Evolutionary conservation across 371 early-diverging fungal species (phyloP), one percentile per base, ranked within the genome.

Genomic region (Syncephalastrum monosporum): DNA sequence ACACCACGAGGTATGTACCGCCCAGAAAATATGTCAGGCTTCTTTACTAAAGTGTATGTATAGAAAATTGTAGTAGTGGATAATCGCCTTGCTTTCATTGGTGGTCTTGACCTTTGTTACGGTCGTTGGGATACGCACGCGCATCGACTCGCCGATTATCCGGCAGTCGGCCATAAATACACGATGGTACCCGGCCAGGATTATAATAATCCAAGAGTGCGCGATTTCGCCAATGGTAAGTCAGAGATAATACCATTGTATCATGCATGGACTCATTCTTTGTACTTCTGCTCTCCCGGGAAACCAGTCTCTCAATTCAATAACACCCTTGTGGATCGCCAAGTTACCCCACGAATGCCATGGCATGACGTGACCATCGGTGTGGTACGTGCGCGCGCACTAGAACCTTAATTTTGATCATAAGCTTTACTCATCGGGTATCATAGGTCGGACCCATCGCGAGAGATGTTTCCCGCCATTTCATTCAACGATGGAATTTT

Each of bases 301-400:
- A 10, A 12, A 33, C 1, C 5, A 33, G 38, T 33, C 5, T 33
- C 38, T 10, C 38, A 33, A 10, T 33, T 33, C 10, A 70, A 81
- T 21, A 72, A 64, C 42, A 73, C 81, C 1, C 55, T 90, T 13
- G 79, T 92, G 1, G 84, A 90, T 50, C 75, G 85, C 42, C 58
- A 65, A 49, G 60, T 55, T 14, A 82, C 73, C 2, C 83, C 93
- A 8, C 82, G 97, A 50, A 92, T 97, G 95, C 95, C 96, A 19
- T 97, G 97, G 97, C 96, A 96, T 69, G 97, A 97, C 60, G 83
- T 96, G n/a, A 86, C 89, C 1, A 65, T 90, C 50, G 88, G 81
- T 45, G 81, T 89, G 59, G 82, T 74, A 64, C 46, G 68, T 73
- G 24, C 7, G 3, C 24, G 27, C 19, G 23, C 4, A n/a, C 43